These are phyloP conservation scores for Blastobotrys arbuscula DNA, from an alignment of 1,139 yeast species.

Conservation along the genomic window DNA sequence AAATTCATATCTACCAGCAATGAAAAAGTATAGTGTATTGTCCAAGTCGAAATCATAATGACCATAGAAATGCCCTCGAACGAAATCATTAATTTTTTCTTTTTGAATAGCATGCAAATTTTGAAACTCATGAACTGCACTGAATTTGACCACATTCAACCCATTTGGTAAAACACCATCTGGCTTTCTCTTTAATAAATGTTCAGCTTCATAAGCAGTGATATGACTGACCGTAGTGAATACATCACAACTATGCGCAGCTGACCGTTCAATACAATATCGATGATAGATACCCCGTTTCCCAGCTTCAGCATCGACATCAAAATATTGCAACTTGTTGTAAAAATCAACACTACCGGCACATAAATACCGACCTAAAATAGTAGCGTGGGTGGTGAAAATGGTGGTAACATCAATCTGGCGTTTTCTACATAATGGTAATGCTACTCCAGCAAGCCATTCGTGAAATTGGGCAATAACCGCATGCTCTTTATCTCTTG, in stretches of 20 bases:
- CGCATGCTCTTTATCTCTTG: constrained; percentile 76
- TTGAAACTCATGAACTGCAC: constrained; percentile 97
- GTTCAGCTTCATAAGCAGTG: constrained; percentile 93
- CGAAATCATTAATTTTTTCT: constrained; percentile 88
- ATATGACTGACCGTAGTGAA: constrained; percentile 96
- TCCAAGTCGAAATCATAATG: constrained; percentile 92
- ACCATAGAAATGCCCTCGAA: constrained; percentile 96
- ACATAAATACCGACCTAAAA: constrained; percentile 90
- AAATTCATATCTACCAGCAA: constrained; percentile 95
- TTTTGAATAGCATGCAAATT: constrained; percentile 89
- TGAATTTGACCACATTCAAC: constrained; percentile 89
- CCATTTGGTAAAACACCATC: constrained; percentile 98
- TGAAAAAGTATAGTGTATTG: constrained; percentile 88
- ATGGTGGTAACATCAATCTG: constrained; percentile 91
- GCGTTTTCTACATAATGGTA: constrained; percentile 88
- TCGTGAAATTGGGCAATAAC: constrained; percentile 95
- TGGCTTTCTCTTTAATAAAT: constrained; percentile 87
- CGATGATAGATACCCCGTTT: constrained; percentile 96
- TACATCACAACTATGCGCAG: constrained; percentile 94
- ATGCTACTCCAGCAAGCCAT: constrained; percentile 96
- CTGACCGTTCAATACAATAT: constrained; percentile 93
- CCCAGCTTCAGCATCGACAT: constrained; percentile 97
- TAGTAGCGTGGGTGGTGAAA: constrained; percentile 95
- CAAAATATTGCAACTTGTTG: constrained; percentile 83
- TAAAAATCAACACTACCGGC: constrained; percentile 96